Evolutionary conservation across 2,329 filamentous ascomycete genomes (phyloP), one percentile per base, ranked within the genome.

Genomic region (Ceratocystis eucalypticola): DNA sequence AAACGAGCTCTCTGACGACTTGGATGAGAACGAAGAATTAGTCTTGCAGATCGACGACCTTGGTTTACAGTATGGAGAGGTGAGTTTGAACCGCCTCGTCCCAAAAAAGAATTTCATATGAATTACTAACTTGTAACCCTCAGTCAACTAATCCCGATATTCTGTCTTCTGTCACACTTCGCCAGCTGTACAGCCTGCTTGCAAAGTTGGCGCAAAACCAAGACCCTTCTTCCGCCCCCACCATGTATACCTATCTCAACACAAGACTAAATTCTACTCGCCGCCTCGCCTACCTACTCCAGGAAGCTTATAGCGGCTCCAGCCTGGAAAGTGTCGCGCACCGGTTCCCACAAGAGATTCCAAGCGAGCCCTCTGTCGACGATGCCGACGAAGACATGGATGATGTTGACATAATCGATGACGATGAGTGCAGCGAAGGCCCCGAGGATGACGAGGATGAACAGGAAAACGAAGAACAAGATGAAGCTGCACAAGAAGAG

Each of bases 21-120:
- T 82, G 2, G 72, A 73, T 4, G 67, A 73, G 2, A 74, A 77
- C 20, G 80, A 83, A 64, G 80, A 82, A 66, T 72, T 83, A 53
- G 75, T 78, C n/a, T 75, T 82, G 50, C 78, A 80, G 67, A 73
- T 82, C 61, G 79, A 82, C 33, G 78, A 81, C 67, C 76, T 83
- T 50, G 79, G 79, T 7, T 74, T 83, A 41, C 80, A 82, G 71
- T 81, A 82, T 71, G 74, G 78, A 22, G 80, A 82, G 74, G 79
- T 80, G 73, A 69, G 77, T 12, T 6, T 20, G 3, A 8, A 33
- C 22, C 22, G 55, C 30, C 62, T 65, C 20, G 50, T 66, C 28
- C 33, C 41, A 41, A 28, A 10, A 41, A 41, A 7, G 10, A 41
- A 41, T 15, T 15, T 12, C 3, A 41, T 15, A 12, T 41, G 0